Percentiles rank a stretch among this genome's conserved stretches.
Evolutionary conservation across 495 filamentous ascomycete genomes (phyloP).

Genomic region (Evernia prunastri): DNA sequence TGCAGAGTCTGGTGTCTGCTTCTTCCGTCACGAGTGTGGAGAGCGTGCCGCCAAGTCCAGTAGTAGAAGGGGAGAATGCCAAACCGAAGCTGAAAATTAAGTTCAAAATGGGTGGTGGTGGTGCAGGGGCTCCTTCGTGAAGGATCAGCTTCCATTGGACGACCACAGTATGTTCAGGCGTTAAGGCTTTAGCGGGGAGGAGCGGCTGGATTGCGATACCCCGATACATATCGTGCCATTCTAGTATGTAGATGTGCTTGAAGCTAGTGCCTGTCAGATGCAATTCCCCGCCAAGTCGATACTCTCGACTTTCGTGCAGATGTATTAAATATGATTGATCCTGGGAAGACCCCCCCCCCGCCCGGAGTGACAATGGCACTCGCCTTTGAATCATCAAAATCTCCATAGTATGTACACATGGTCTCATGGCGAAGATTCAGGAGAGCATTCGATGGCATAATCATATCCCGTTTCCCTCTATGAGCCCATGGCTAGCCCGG

Average conservation of each 20-base stretch:
- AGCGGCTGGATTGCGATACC: background rate
- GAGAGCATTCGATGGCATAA: too few relatives aligned
- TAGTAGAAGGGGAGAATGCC: background rate
- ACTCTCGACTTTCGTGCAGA: too few relatives aligned
- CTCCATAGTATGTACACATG: too few relatives aligned
- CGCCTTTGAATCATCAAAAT: too few relatives aligned
- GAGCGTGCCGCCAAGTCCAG: conserved; percentile 1
- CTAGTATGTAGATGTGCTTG: background rate
- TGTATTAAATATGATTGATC: too few relatives aligned
- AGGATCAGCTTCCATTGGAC: background rate
- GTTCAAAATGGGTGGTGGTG: conserved; percentile 5
- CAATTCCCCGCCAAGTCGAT: too few relatives aligned
- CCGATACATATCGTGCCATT: background rate
- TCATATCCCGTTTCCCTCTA: too few relatives aligned
- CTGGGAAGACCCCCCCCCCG: too few relatives aligned
- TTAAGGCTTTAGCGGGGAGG: background rate
- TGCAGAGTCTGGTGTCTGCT: conserved; percentile 2
- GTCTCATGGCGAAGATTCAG: too few relatives aligned
- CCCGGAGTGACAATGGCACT: too few relatives aligned
- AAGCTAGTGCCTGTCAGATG: background rate
- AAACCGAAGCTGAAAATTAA: conserved; percentile 14
- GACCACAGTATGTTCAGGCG: background rate
- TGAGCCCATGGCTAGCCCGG: too few relatives aligned
- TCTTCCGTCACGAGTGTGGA: conserved; percentile 11
- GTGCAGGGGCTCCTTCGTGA: conserved; percentile 1